These are phyloP conservation scores for Globomyces sp. DNA, from an alignment of 371 early-diverging fungal genomes.

Conservation along the genomic window DNA sequence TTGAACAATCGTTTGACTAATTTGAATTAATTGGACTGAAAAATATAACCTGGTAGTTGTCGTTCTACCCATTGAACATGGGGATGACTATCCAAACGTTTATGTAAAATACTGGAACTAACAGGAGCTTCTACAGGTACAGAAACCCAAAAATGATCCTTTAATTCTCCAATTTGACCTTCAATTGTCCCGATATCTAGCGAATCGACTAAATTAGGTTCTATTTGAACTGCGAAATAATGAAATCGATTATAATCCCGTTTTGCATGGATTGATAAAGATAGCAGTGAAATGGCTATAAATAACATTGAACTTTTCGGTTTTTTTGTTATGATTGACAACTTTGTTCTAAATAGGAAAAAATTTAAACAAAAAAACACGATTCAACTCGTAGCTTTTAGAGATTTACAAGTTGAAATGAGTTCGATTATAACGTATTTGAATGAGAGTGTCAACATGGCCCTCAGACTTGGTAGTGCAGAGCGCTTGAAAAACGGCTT, in stretches of 20 bases:
- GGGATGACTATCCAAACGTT: conserved; percentile 18
- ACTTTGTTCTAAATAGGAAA: no score
- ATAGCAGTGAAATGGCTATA: no score
- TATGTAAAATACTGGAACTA: not conserved
- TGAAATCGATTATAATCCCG: conserved; percentile 35
- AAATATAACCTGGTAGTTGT: conserved; percentile 30
- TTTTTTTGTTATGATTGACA: no score
- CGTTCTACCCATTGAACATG: conserved; percentile 33
- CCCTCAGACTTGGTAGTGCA: no score
- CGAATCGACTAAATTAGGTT: not conserved
- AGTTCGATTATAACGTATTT: no score
- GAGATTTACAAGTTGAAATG: no score
- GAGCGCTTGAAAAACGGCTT: no score
- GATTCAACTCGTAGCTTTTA: no score
- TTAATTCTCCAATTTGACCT: conserved; percentile 59
- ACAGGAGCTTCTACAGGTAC: conserved; percentile 24
- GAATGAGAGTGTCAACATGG: no score
- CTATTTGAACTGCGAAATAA: conserved; percentile 43
- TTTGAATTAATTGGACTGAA: not conserved
- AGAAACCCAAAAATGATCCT: conserved; percentile 63
- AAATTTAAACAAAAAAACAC: no score
- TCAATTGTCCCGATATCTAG: conserved; percentile 9
- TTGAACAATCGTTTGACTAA: conserved; percentile 31
- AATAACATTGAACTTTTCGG: no score
- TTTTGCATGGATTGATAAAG: not conserved